Conservation (phyloP, 2,329 filamentous ascomycete genomes). For the Coniochaeta ligniaria region DNA sequence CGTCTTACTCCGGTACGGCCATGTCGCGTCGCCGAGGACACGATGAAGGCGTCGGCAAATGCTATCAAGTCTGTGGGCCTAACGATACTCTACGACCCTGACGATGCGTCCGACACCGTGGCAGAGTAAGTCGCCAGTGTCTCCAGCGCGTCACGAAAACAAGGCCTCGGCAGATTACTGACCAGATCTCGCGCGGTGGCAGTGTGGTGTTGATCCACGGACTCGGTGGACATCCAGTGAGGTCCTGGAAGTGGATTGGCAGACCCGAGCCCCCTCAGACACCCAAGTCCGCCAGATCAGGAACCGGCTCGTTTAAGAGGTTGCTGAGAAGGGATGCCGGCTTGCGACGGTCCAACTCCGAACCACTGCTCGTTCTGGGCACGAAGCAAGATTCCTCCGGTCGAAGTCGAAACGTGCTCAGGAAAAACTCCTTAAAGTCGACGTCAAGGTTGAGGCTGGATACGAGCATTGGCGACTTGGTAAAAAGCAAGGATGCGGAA, state of each 20-base stretch:
- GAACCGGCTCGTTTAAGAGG: slow-evolving; percentile 5
- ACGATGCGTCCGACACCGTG: slow-evolving; percentile 16
- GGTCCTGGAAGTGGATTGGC: slow-evolving; percentile 17
- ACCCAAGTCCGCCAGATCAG: slow-evolving; percentile 6
- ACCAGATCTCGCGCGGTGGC: neutral
- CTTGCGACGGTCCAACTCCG: slow-evolving; percentile 13
- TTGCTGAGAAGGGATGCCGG: slow-evolving; percentile 9
- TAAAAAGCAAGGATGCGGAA: slow-evolving; percentile 3
- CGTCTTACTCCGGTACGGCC: neutral
- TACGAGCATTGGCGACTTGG: slow-evolving; percentile 4
- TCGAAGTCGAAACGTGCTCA: slow-evolving; percentile 8
- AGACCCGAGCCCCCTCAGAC: slow-evolving; percentile 7
- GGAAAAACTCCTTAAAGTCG: slow-evolving; percentile 17
- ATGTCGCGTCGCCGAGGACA: slow-evolving; percentile 1
- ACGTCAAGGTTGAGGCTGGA: slow-evolving; percentile 13
- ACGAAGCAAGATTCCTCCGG: slow-evolving; percentile 5
- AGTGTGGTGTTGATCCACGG: slow-evolving; percentile 24
- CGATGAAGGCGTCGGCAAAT: slow-evolving; percentile 15
- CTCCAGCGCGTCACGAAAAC: neutral
- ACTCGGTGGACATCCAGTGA: slow-evolving; percentile 22
- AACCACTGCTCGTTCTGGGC: slow-evolving; percentile 9
- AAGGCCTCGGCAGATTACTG: neutral
- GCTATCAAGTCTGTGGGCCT: slow-evolving; percentile 19
- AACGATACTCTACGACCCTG: slow-evolving; percentile 23
- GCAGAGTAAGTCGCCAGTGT: slow-evolving; percentile 19